Evolutionary conservation across 345 rosid species (phyloP).

Genomic region (Eucalyptus melliodora): DNA sequence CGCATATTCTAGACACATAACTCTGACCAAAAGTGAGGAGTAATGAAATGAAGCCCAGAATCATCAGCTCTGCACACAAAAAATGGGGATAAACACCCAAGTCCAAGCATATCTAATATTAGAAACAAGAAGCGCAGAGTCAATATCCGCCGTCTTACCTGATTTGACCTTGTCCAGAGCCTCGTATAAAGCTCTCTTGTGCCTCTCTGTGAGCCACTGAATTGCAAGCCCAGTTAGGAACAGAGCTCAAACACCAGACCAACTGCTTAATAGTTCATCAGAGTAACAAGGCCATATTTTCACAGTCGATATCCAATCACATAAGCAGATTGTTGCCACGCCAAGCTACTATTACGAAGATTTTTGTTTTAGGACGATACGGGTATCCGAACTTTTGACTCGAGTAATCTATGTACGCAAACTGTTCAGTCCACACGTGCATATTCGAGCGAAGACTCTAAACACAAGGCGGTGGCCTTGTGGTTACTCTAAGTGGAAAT

Average conservation of each 20-base stretch:
- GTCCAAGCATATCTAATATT: neutral
- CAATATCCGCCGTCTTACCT: conserved; percentile 17
- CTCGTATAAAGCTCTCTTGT: conserved; percentile 71
- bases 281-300: neutral
- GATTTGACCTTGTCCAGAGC: conserved; percentile 87
- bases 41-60: conserved; percentile 88
- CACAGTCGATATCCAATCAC: neutral
- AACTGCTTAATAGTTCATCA: neutral
- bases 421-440: neutral
- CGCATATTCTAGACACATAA: conserved; percentile 50
- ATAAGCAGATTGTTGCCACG: neutral
- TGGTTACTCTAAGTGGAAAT: neutral
- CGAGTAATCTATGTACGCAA: neutral
- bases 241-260: neutral
- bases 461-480: neutral
- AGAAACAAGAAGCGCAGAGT: neutral
- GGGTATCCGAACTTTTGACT: neutral
- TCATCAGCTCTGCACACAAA: conserved; percentile 68
- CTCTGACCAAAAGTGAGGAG: conserved; percentile 68
- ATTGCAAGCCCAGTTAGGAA: neutral
- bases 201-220: conserved; percentile 70
- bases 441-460: neutral
- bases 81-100: neutral
- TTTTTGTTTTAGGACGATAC: neutral
- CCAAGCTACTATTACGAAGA: neutral